Percentiles rank a stretch among this genome's conserved stretches.
These are phyloP conservation scores for Pestalotiopsis sp. DNA, from an alignment of 2,329 filamentous ascomycete genomes.

Conservation along the genomic window DNA sequence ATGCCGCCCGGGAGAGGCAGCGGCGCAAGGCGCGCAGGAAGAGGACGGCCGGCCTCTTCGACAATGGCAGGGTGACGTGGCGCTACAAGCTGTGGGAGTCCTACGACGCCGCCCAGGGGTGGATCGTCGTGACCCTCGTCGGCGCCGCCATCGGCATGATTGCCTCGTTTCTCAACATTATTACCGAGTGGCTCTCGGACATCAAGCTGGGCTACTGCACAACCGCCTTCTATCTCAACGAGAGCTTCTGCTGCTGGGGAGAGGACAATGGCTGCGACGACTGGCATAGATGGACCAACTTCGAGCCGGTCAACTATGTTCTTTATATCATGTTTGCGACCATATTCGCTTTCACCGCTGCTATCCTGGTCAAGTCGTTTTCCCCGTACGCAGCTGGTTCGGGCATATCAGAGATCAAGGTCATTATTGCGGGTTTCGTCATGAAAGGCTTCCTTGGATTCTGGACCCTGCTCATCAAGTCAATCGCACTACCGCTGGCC, in stretches of 20 bases:
- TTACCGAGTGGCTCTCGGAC: constrained; percentile 96
- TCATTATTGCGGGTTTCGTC: constrained; percentile 96
- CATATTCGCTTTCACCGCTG: constrained; percentile 80
- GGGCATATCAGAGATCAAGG: constrained; percentile 98
- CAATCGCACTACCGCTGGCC: constrained; percentile 83
- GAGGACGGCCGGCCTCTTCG: constrained; percentile 73
- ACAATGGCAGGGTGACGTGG: constrained; percentile 74
- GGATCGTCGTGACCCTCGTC: constrained; percentile 95
- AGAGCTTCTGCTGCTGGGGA: constrained; percentile 98
- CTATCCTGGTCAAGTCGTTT: constrained; percentile 84
- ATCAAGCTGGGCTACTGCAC: constrained; percentile 96
- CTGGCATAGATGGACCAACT: constrained; percentile 87
- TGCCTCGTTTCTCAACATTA: constrained; percentile 89
- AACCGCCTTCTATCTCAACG: constrained; percentile 95
- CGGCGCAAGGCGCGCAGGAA: constrained; percentile 77
- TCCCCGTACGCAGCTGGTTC: constrained; percentile 96
- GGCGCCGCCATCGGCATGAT: constrained; percentile 92
- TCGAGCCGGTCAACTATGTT: constrained; percentile 80
- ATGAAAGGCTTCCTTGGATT: constrained; percentile 98
- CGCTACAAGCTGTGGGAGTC: constrained; percentile 79
- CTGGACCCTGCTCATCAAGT: constrained; percentile 93
- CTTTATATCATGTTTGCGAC: constrained; percentile 86
- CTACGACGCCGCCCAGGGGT: constrained; percentile 95
- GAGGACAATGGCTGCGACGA: constrained; percentile 85
- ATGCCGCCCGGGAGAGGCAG: constrained; percentile 87